A percentile compares a stretch with the other conserved stretches of the same genome.
Evolutionary conservation across 1,284 basidiomycete genomes (phyloP).

Genomic region (Naganishia cerealis): DNA sequence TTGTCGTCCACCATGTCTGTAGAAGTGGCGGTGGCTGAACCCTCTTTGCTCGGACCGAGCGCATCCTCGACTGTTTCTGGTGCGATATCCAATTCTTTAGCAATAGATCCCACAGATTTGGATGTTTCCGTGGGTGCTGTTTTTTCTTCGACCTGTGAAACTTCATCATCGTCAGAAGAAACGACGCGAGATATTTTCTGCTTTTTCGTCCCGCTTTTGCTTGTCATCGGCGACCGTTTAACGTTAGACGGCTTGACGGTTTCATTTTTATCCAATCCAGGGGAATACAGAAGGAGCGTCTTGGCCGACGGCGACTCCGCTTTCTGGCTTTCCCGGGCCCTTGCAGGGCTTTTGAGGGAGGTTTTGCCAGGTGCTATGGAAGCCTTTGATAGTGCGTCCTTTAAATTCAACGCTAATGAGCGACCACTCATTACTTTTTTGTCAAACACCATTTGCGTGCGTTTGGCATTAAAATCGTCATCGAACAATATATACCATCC

Average conservation of each 20-base stretch:
- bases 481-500: constrained; percentile 49
- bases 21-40: background rate
- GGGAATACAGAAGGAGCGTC: background rate
- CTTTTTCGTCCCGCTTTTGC: constrained; percentile 8
- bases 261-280: background rate
- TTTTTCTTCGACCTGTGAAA: constrained; percentile 1
- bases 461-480: constrained; percentile 1
- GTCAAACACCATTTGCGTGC: constrained; percentile 19
- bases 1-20: constrained; percentile 27
- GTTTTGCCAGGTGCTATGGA: background rate
- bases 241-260: background rate
- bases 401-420: constrained; percentile 6
- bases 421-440: constrained; percentile 20
- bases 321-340: background rate
- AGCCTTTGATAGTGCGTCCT: background rate
- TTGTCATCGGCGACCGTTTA: background rate
- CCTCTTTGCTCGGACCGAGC: background rate
- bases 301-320: background rate
- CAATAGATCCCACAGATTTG: constrained; percentile 7
- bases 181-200: constrained; percentile 16
- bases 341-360: background rate
- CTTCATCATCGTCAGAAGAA: constrained; percentile 22
- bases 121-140: background rate
- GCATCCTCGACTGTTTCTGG: constrained; percentile 12
- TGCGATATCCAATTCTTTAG: constrained; percentile 12